A percentile compares a stretch with the other conserved stretches of the same genome.
Evolutionary conservation across 1,284 basidiomycete genomes (phyloP).

Genomic region (Puccinia horiana): DNA sequence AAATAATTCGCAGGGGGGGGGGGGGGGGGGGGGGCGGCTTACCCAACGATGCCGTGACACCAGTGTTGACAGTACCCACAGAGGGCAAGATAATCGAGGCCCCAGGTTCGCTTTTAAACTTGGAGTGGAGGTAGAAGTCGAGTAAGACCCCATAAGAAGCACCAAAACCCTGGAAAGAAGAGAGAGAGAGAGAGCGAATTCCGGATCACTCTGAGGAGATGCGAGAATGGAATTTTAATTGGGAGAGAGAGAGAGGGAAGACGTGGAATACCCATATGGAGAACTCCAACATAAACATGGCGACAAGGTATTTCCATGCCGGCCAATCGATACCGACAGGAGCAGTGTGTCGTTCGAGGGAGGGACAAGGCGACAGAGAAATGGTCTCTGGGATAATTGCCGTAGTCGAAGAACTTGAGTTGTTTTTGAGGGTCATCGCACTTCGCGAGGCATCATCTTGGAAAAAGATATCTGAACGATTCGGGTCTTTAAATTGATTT

Average conservation of each 20-base stretch:
- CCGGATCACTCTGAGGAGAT: neutral
- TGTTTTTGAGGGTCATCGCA: constrained; percentile 16
- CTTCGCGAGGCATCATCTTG: neutral
- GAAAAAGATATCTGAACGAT: neutral
- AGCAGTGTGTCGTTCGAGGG: neutral
- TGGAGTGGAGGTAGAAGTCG: constrained; percentile 39
- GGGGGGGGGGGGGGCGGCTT: neutral
- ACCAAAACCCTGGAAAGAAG: constrained; percentile 40
- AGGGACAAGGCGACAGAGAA: constrained; percentile 3
- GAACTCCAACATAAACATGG: constrained; percentile 45
- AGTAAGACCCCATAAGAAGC: constrained; percentile 48
- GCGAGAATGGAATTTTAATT: neutral
- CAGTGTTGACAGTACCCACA: constrained; percentile 49
- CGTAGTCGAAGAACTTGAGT: constrained; percentile 28
- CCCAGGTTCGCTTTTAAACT: constrained; percentile 33
- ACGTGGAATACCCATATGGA: constrained; percentile 39
- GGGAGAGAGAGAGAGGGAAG: neutral
- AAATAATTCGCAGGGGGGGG: neutral
- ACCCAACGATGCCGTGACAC: constrained; percentile 41
- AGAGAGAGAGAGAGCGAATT: neutral
- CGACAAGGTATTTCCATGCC: constrained; percentile 41
- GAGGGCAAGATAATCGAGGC: constrained; percentile 38
- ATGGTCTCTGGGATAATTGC: constrained; percentile 9
- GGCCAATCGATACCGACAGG: constrained; percentile 9
- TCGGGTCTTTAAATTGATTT: neutral